Evolutionary conservation across 1,284 basidiomycete genomes (phyloP).

Genomic region (Puccinia polysora): DNA sequence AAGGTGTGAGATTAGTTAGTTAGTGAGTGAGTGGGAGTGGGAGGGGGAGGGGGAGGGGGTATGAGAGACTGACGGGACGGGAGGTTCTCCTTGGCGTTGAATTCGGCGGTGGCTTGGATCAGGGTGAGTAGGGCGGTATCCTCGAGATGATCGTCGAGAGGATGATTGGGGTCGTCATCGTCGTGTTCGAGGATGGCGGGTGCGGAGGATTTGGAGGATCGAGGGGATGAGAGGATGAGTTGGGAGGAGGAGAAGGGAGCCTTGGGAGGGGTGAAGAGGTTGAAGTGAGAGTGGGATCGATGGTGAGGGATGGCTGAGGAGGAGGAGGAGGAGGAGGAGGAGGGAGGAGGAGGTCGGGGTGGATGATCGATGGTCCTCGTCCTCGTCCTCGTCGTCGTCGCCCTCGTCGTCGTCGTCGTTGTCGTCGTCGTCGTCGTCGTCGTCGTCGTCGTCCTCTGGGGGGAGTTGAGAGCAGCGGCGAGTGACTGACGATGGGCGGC

Average conservation of each 20-base stretch:
- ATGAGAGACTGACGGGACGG: not conserved
- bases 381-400: not conserved
- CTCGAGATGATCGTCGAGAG: too few relatives aligned
- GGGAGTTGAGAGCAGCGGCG: not conserved
- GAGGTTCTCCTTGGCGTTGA: slow-evolving; percentile 2
- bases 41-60: not conserved
- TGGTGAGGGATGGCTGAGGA: too few relatives aligned
- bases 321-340: too few relatives aligned
- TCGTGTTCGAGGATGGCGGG: slow-evolving; percentile 2
- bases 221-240: too few relatives aligned
- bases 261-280: too few relatives aligned
- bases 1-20: too few relatives aligned
- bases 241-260: too few relatives aligned
- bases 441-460: slow-evolving; percentile 3
- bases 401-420: slow-evolving; percentile 9
- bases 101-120: not conserved
- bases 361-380: too few relatives aligned
- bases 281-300: too few relatives aligned
- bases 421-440: not conserved
- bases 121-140: slow-evolving; percentile 1
- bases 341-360: not conserved
- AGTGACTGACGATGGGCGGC: not conserved
- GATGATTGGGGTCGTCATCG: slow-evolving; percentile 12
- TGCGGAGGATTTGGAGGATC: too few relatives aligned
- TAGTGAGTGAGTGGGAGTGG: too few relatives aligned